phyloP scores from a whole-genome alignment of 2,329 filamentous ascomycete species.

The Calonectria multiphialidica region DNA sequence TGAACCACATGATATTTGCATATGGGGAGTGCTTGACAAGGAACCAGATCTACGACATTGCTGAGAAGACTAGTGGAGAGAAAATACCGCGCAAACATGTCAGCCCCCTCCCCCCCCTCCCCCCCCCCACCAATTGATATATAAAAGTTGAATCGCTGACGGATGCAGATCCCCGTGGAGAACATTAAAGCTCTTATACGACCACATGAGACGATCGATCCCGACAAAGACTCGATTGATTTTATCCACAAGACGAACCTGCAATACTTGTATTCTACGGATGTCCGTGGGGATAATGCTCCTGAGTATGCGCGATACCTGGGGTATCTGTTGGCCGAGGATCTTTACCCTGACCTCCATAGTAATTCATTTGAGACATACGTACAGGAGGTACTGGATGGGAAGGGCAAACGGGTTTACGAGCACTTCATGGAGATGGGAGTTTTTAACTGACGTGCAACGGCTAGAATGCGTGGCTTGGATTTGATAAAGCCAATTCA shows the following conservation, averaged over 20 bases:
- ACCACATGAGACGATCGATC: too few species aligned
- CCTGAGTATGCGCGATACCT: background rate
- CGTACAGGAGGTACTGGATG: background rate
- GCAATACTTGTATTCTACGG: conserved; percentile 57
- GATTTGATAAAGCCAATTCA: too few species aligned
- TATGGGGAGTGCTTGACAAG: conserved; percentile 59
- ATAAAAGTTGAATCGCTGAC: background rate
- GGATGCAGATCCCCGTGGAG: background rate
- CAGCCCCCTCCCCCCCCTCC: background rate
- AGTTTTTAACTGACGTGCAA: too few species aligned
- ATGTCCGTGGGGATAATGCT: conserved; percentile 16
- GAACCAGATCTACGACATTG: conserved; percentile 58
- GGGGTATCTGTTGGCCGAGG: background rate
- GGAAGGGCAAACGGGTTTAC: background rate
- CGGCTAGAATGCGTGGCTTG: too few species aligned
- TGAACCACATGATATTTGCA: conserved; percentile 64
- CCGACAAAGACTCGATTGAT: background rate
- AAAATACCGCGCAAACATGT: conserved; percentile 47
- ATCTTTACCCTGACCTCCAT: background rate
- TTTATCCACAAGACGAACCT: background rate
- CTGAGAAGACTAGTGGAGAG: conserved; percentile 63
- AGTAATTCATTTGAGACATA: background rate
- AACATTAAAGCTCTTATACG: background rate
- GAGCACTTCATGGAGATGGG: too few species aligned
- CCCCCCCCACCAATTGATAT: too few species aligned